Conservation (phyloP, 1,284 basidiomycete species). For the Malassezia brasiliensis region DNA sequence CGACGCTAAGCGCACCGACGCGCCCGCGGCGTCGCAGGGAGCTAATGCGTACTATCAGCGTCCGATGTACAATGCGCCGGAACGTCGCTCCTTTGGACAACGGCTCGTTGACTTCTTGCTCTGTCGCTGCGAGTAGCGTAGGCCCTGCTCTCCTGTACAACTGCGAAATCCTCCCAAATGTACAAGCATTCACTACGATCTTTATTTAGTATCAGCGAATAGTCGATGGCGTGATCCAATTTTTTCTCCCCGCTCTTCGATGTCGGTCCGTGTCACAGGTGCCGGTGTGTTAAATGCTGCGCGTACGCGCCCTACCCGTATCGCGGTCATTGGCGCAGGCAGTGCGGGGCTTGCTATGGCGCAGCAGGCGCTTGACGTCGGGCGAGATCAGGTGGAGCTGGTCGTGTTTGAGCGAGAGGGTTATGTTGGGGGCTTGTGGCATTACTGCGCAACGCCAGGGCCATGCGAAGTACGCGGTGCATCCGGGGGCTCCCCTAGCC, state of each 20-base stretch:
- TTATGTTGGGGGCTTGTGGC: slow-evolving; percentile 28
- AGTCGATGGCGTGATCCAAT: not conserved
- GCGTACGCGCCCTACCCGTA: not conserved
- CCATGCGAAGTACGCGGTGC: slow-evolving; percentile 40
- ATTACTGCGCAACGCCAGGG: slow-evolving; percentile 26
- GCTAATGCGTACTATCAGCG: slow-evolving; percentile 1
- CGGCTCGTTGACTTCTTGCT: slow-evolving; percentile 17
- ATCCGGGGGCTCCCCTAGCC: not conserved
- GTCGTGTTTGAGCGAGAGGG: slow-evolving; percentile 29
- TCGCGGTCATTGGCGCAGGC: slow-evolving; percentile 11
- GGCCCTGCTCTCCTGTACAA: not conserved
- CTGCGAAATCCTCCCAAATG: not conserved
- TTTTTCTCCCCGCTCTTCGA: no score
- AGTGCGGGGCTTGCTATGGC: slow-evolving; percentile 41
- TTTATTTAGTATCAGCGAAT: not conserved
- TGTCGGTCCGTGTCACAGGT: no score
- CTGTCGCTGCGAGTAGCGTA: slow-evolving; percentile 11
- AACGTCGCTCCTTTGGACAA: slow-evolving; percentile 16
- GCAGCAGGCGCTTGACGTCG: slow-evolving; percentile 43
- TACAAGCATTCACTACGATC: not conserved
- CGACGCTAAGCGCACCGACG: not conserved
- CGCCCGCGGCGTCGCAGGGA: not conserved
- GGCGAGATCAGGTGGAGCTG: not conserved
- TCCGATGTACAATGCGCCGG: not conserved
- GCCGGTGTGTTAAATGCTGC: not conserved